Evolutionary conservation across 139 green algal species (phyloP).

Genomic region (Chlamydomonas sp.): DNA sequence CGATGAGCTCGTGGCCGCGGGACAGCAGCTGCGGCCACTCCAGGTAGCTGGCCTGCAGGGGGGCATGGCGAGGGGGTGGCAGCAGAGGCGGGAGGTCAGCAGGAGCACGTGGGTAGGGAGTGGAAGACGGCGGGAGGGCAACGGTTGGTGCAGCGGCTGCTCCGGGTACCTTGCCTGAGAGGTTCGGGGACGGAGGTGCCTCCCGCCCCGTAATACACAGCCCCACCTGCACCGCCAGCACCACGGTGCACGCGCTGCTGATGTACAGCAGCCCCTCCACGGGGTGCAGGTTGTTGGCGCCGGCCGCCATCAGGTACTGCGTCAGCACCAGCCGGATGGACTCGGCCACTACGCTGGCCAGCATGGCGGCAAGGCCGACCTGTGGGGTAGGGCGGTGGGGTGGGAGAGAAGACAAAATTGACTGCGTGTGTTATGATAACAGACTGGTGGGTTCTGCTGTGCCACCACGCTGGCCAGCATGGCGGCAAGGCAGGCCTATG

Average conservation of each 20-base stretch:
- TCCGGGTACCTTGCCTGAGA: constrained; percentile 35
- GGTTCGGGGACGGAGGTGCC: background rate
- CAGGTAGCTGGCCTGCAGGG: constrained; percentile 16
- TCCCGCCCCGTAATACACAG: background rate
- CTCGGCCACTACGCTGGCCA: constrained; percentile 75
- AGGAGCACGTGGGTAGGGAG: too few relatives aligned
- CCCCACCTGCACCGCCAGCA: constrained; percentile 64
- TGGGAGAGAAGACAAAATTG: too few relatives aligned
- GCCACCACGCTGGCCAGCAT: constrained; percentile 79
- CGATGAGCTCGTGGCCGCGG: background rate
- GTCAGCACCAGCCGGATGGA: constrained; percentile 81
- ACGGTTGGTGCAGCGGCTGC: background rate
- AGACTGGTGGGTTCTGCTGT: constrained; percentile 42
- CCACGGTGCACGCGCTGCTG: constrained; percentile 74
- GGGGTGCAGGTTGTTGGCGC: constrained; percentile 69
- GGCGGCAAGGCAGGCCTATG: constrained; percentile 63
- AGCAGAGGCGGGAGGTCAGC: too few relatives aligned
- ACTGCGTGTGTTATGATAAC: too few relatives aligned
- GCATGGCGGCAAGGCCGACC: constrained; percentile 76
- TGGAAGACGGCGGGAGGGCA: too few relatives aligned
- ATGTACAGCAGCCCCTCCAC: constrained; percentile 88
- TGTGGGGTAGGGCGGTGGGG: constrained; percentile 40
- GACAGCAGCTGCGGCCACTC: constrained; percentile 20
- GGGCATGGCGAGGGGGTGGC: too few relatives aligned
- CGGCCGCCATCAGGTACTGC: constrained; percentile 79